Conservation (phyloP, 768 basidiomycete species). For the Pulveroboletus frians region DNA sequence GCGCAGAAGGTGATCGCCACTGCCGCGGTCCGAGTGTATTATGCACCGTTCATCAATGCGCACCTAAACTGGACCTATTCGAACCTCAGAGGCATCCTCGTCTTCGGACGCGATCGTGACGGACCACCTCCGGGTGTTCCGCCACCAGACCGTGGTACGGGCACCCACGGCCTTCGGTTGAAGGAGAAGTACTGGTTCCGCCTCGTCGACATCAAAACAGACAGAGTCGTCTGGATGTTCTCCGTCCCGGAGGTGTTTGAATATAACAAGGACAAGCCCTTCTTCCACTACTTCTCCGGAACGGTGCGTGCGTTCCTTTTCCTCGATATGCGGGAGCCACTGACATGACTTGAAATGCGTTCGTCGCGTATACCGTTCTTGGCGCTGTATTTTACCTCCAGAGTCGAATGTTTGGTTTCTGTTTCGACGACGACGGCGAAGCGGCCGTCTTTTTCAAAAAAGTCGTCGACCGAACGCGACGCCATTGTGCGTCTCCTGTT, state of each 20-base stretch:
- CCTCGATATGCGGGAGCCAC: neutral
- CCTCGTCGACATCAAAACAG: constrained; percentile 51
- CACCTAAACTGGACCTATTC: constrained; percentile 56
- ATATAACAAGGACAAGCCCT: constrained; percentile 81
- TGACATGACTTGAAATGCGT: neutral
- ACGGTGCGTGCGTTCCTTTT: constrained; percentile 62
- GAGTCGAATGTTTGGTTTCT: constrained; percentile 50
- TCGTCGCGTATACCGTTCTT: no score
- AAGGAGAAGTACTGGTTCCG: constrained; percentile 56
- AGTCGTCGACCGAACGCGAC: constrained; percentile 47
- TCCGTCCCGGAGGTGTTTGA: constrained; percentile 54
- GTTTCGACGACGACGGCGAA: constrained; percentile 57
- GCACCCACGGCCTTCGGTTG: constrained; percentile 21
- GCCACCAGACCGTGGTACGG: constrained; percentile 17
- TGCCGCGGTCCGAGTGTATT: constrained; percentile 56
- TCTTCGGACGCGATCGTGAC: constrained; percentile 42
- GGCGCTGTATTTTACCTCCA: neutral
- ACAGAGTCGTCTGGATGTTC: constrained; percentile 65
- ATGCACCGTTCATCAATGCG: constrained; percentile 46
- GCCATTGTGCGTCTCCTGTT: constrained; percentile 27
- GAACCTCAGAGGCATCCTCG: constrained; percentile 53
- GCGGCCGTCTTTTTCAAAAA: constrained; percentile 58
- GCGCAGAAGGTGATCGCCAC: constrained; percentile 47
- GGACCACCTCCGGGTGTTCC: constrained; percentile 20
- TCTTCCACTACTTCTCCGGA: constrained; percentile 88